Evolutionary conservation across 169 alveolate species (phyloP).

Genomic region (Plasmodium gallinaceum): DNA sequence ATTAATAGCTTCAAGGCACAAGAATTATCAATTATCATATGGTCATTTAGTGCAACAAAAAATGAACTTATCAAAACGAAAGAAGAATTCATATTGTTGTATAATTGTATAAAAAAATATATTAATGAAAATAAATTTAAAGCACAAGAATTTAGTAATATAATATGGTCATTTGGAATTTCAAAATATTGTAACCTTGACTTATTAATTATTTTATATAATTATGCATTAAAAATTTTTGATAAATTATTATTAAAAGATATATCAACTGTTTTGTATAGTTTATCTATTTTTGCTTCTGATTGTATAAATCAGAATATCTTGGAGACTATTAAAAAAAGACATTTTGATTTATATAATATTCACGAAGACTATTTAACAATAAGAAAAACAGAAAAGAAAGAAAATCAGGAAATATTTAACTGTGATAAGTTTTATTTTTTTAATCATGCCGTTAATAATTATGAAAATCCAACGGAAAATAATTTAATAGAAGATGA

Average conservation of each 20-base stretch:
- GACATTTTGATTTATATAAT: constrained; percentile 14
- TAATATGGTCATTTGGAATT: constrained; percentile 55
- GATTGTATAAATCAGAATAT: constrained; percentile 37
- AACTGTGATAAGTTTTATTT: background rate
- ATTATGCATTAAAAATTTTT: constrained; percentile 50
- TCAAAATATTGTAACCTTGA: constrained; percentile 46
- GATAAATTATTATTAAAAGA: constrained; percentile 37
- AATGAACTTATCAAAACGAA: constrained; percentile 21
- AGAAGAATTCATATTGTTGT: constrained; percentile 36
- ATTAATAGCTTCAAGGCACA: constrained; percentile 57
- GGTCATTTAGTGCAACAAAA: constrained; percentile 69
- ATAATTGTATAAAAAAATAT: constrained; percentile 19
- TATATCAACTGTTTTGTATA: constrained; percentile 45
- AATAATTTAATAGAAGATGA: background rate
- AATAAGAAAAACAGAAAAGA: background rate
- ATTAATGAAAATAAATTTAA: constrained; percentile 41
- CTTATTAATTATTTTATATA: constrained; percentile 30
- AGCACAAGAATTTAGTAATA: constrained; percentile 72
- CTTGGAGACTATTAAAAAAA: constrained; percentile 9
- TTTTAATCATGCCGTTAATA: background rate
- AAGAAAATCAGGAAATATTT: background rate
- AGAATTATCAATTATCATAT: constrained; percentile 50
- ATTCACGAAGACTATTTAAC: constrained; percentile 44
- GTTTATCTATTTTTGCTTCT: constrained; percentile 59
- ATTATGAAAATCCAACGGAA: background rate